Evolutionary conservation across 306 rosid species (phyloP).

Genomic region (Sphenostylis stenocarpa): DNA sequence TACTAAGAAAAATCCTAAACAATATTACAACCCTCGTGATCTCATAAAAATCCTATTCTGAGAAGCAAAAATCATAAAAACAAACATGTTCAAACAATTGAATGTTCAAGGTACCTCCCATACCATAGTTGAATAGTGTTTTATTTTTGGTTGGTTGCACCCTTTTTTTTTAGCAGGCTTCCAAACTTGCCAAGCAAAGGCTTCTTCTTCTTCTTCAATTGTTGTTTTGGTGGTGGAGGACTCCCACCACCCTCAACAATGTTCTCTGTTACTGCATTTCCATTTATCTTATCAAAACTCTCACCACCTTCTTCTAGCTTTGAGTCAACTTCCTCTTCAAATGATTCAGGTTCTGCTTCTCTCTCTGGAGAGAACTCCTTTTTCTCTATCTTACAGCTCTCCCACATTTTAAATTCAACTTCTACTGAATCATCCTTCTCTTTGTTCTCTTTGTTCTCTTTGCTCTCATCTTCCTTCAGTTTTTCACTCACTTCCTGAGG

Average conservation of each 20-base stretch:
- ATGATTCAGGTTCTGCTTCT: conserved; percentile 73
- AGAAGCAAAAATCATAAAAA: conserved; percentile 48
- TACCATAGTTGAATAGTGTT: conserved; percentile 29
- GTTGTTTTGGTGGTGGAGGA: conserved; percentile 72
- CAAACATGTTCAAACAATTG: conserved; percentile 57
- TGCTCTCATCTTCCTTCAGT: conserved; percentile 49
- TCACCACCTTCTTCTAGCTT: conserved; percentile 58
- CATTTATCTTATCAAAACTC: conserved; percentile 70
- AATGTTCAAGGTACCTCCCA: conserved; percentile 51
- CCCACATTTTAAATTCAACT: conserved; percentile 88
- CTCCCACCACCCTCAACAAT: conserved; percentile 47
- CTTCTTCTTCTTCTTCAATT: conserved; percentile 82
- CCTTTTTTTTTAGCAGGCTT: conserved; percentile 88
- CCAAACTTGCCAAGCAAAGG: conserved; percentile 90
- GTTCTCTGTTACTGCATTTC: conserved; percentile 50
- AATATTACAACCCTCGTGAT: conserved; percentile 60
- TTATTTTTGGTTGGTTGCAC: conserved; percentile 70
- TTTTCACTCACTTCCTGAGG: conserved; percentile 47
- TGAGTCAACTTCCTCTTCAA: conserved; percentile 70
- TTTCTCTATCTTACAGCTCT: conserved; percentile 94
- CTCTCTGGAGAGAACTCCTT: conserved; percentile 89
- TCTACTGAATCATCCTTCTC: conserved; percentile 60
- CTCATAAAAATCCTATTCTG: conserved; percentile 48
- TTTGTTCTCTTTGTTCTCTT: conserved; percentile 55
- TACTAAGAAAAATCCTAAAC: conserved; percentile 34